These are phyloP conservation scores for Pontederia crassipes DNA, from an alignment of 176 grass and related monocot species.

Conservation along the genomic window DNA sequence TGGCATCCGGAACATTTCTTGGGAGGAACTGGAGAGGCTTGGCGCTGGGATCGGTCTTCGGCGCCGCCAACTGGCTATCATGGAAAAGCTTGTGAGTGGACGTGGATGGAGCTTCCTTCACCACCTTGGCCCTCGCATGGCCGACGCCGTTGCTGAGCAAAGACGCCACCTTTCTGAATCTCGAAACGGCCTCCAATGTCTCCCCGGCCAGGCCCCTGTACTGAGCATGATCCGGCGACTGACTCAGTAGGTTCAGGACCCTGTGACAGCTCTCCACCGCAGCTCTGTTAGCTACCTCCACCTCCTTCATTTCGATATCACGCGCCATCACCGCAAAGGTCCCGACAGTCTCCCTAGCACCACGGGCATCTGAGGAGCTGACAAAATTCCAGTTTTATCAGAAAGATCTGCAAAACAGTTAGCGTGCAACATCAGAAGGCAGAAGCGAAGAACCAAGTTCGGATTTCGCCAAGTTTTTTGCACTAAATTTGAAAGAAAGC, in stretches of 20 bases:
- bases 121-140: conserved; percentile 55
- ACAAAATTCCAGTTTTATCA: too few relatives aligned
- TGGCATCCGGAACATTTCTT: not conserved
- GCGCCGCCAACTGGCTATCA: conserved; percentile 17
- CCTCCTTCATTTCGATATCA: conserved; percentile 44
- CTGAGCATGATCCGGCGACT: conserved; percentile 42
- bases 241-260: conserved; percentile 50
- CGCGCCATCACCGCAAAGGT: not conserved
- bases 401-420: not conserved
- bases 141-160: conserved; percentile 35
- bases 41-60: conserved; percentile 1
- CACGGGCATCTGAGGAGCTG: not conserved
- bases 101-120: conserved; percentile 22
- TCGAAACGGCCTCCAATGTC: conserved; percentile 48
- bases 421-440: not conserved
- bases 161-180: conserved; percentile 64
- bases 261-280: conserved; percentile 74
- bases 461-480: too few relatives aligned
- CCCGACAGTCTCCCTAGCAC: not conserved
- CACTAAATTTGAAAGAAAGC: too few relatives aligned
- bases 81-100: conserved; percentile 36
- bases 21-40: conserved; percentile 29
- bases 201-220: conserved; percentile 42
- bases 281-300: conserved; percentile 63
- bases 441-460: not conserved